Evolutionary conservation across 2,329 filamentous ascomycete species (phyloP), one percentile per base, ranked within the genome.

Genomic region (Fusarium chuoi): DNA sequence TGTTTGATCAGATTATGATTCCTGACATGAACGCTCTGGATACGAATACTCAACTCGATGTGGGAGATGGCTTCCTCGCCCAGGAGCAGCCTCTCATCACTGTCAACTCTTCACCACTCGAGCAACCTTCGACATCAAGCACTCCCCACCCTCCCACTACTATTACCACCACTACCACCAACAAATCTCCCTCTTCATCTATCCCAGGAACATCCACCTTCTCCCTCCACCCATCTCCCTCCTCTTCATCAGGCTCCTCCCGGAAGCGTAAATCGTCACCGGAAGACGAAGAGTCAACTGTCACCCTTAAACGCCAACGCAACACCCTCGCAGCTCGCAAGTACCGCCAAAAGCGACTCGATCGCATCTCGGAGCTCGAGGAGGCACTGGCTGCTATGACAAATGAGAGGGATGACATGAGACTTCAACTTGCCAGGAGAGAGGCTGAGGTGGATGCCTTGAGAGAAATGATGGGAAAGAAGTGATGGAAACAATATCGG

Each of bases 281-380:
- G 8, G 72, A 75, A 36, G 78, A 79, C 13, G 78, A 80, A 18
- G 64, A 74, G 22, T 70, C 70, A 7, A 70, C 73, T 33, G 74
- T 79, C 10, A 78, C 81, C 24, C 78, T 85, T 77, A 93, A 93
- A 81, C 90, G 92, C 35, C 88, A 89, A 70, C 88, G 89, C 70
- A 93, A 94, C 81, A 93, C 91, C 20, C 86, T 92, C 70, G 91
- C 92, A n/a, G 92, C 92, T 36, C 87, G 90, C 70, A 90, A 91
- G 70, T 93, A 93, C 79, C 89, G 92, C 33, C 91, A 93, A 79
- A 92, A 92, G 80, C 89, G 91, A 51, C 86, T 93, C 39, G 91
- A 93, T 75, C 89, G 90, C 70, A 89, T 93, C 80, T 83, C 82
- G 33, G 87, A 89, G 69, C 85, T 94, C 38, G 91, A 93, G 80